Evolutionary conservation across 2,329 filamentous ascomycete genomes (phyloP), one percentile per base, ranked within the genome.

Genomic region (Exophiala phaeomuriformis): DNA sequence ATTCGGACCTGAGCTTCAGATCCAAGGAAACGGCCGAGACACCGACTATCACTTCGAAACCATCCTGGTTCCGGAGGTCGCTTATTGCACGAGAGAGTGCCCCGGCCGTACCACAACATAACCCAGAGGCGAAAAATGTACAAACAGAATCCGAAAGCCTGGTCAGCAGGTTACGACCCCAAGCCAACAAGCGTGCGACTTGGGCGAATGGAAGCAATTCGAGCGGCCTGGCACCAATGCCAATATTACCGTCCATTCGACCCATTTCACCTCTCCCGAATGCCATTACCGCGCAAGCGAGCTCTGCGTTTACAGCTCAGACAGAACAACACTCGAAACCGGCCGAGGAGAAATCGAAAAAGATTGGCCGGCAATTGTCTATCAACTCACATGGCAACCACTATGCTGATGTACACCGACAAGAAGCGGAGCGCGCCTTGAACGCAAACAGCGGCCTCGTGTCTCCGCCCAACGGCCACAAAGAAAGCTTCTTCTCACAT

Each of bases 401-500:
- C 72, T 96, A 96, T 68, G 81, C 89, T 30, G 90, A 96, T 65
- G 75, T 88, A 61, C 90, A 95, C 68, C 81, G 91, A 51, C 88
- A 91, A 71, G 89, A 97, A 70, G 89, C 91, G 9, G 91, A 97
- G 70, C 81, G 88, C 58, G 89, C 90, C 36, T 77, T 97, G 43
- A 96, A 90, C 66, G 93, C 90, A 49, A 84, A 85, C 64, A 80
- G 79, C 33, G 86, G 84, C 27, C 75, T 90, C 28, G 83, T 80
- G 10, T 93, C 89, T 4, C 88, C 90, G 3, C 83, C 85, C 0
- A 84, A 80, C 64, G 87, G 81, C 12, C 87, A 90, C 52, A 94
- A 94, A 67, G 93, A 98, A 69, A 89, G 93, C 70, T 98, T 98
- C 76, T 98, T 98, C 72, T 97, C 93, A 0, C 93, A 98, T 68